Evolutionary conservation across 2,329 filamentous ascomycete genomes (phyloP).

Genomic region (Trichoderma sp.): DNA sequence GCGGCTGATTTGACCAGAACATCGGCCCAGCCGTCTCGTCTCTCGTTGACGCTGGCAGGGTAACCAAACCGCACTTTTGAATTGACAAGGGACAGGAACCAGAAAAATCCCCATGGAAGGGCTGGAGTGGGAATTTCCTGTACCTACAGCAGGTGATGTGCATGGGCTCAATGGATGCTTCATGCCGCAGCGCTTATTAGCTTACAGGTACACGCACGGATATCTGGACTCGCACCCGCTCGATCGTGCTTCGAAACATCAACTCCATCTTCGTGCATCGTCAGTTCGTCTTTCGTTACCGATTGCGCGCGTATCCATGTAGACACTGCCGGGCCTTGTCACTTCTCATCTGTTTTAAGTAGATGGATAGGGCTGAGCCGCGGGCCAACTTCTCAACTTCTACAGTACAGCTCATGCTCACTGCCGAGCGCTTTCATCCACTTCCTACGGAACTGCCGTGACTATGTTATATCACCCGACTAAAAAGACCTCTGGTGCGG

Average conservation of each 20-base stretch:
- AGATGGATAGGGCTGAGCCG: constrained; percentile 20
- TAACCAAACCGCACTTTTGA: constrained; percentile 7
- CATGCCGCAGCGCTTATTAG: neutral
- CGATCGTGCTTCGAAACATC: constrained; percentile 4
- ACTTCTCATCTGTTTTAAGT: constrained; percentile 6
- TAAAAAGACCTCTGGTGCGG: neutral
- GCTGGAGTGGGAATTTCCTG: neutral
- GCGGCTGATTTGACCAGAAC: neutral
- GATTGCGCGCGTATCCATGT: neutral
- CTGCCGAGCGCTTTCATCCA: neutral
- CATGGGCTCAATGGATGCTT: neutral
- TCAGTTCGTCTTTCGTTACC: constrained; percentile 7
- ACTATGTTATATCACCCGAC: neutral
- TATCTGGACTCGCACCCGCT: constrained; percentile 4
- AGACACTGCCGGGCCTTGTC: neutral
- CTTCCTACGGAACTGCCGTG: neutral
- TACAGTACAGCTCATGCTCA: neutral
- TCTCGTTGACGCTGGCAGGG: constrained; percentile 17
- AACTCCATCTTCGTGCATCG: constrained; percentile 13
- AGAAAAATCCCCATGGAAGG: neutral
- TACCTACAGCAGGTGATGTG: neutral
- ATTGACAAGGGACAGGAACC: neutral
- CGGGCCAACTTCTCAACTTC: neutral
- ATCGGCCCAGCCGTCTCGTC: neutral
- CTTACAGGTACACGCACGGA: neutral